These are phyloP conservation scores for Trypanosoma avium DNA, from an alignment of 208 protist genomes.

Conservation along the genomic window DNA sequence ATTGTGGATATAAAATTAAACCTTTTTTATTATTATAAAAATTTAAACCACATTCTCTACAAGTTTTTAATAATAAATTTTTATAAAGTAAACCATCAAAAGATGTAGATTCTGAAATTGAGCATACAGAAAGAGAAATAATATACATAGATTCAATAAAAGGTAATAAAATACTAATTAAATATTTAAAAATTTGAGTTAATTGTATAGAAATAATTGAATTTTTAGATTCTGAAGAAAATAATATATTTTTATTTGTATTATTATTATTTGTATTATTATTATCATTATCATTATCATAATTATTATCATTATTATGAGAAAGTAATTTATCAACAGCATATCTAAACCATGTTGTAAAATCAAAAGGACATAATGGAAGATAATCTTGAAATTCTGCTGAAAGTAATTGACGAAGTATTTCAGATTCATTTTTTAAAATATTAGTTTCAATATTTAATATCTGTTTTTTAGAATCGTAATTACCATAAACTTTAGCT, in stretches of 20 bases:
- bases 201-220: neutral
- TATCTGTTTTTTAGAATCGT: constrained; percentile 4
- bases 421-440: constrained; percentile 43
- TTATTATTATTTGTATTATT: neutral
- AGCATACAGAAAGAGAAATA: constrained; percentile 14
- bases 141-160: constrained; percentile 22
- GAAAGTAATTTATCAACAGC: constrained; percentile 42
- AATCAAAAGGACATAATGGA: constrained; percentile 46
- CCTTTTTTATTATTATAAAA: constrained; percentile 2
- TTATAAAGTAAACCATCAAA: neutral
- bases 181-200: neutral
- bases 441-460: constrained; percentile 31
- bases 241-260: neutral
- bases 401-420: constrained; percentile 57
- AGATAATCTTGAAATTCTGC: constrained; percentile 75
- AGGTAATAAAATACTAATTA: constrained; percentile 13
- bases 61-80: constrained; percentile 6
- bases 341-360: constrained; percentile 66
- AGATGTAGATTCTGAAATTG: neutral
- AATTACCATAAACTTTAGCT: constrained; percentile 38
- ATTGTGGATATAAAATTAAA: constrained; percentile 11
- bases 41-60: constrained; percentile 10
- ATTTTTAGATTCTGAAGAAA: neutral
- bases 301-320: constrained; percentile 3
- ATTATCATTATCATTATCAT: neutral